A percentile compares a stretch with the other conserved stretches of the same genome.
These are phyloP conservation scores for Nidula microcarpa DNA, from an alignment of 768 basidiomycete species.

Conservation along the genomic window DNA sequence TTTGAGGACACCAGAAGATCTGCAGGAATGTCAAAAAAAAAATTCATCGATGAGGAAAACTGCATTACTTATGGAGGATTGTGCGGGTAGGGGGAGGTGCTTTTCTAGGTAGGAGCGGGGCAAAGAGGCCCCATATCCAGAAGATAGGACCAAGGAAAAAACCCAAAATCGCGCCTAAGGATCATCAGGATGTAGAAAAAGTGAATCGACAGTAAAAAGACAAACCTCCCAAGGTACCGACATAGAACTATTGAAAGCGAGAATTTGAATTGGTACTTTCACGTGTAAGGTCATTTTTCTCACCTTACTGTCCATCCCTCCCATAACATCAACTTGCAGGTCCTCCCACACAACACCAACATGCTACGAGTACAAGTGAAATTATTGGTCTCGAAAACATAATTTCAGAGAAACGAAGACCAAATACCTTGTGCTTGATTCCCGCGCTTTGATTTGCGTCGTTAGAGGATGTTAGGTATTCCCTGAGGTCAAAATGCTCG, in stretches of 20 bases:
- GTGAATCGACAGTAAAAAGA: conserved; percentile 2
- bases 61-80: conserved; percentile 54
- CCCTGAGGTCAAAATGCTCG: conserved; percentile 57
- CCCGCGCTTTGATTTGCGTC: conserved; percentile 64
- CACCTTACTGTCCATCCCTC: conserved; percentile 56
- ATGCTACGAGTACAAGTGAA: conserved; percentile 28
- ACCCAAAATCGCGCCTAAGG: conserved; percentile 43
- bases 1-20: conserved; percentile 66
- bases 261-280: neutral
- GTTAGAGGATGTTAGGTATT: conserved; percentile 65
- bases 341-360: conserved; percentile 76
- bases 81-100: conserved; percentile 38
- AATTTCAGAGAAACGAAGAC: no score
- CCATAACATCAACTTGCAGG: conserved; percentile 58
- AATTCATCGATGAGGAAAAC: neutral
- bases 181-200: neutral
- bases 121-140: conserved; percentile 40
- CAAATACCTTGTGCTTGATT: conserved; percentile 55
- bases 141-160: conserved; percentile 53
- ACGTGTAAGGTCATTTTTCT: conserved; percentile 3
- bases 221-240: conserved; percentile 59
- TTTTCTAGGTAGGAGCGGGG: conserved; percentile 34
- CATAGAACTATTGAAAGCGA: conserved; percentile 39
- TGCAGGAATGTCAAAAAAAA: conserved; percentile 11
- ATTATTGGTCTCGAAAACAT: neutral